Base-by-base conservation (phyloP, 2,329 filamentous ascomycete species). In the Fusarium robinianum region DNA sequence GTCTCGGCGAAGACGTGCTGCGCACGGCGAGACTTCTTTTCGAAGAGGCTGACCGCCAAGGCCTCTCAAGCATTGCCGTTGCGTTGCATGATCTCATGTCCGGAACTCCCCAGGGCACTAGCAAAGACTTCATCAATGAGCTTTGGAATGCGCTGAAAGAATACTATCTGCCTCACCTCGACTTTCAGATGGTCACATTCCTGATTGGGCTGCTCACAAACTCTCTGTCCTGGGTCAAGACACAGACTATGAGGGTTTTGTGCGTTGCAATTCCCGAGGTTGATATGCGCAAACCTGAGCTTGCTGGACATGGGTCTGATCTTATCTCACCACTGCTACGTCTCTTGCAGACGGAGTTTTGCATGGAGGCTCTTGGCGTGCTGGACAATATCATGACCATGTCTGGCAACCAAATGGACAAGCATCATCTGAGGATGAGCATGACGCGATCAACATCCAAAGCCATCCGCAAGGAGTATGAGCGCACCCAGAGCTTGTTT, bases 371-470 rank as follows among this genome's bases (percentile, higher is more conserved):
- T 8, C 74, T 99, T 8, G 84, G 90, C 54, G 92, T 99, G 1
- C 75, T 99, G 46, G 94, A 99, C 67, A 88, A 92, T 53, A 94
- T 97, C 58, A 95, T 96, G 80, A 89, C 88, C 18, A 92, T 97
- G 75, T 90, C 90, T 1, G 88, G 89, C 5, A 90, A 88, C 21
- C 87, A 92, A 2, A 90, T 96, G 79, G 94, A 97, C 67, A 90
- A 88, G 59, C 90, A 96, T 59, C 90, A 97, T 63, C 73, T 99
- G 46, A 84, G 94, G 25, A 99, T 99, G 95, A 97, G 92, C 68
- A 96, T 99, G 90, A 91, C 90, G 5, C 86, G 88, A 9, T 85
- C 88, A 1, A 90, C 90, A 3, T 94, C 90, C 1, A 87, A 88
- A 58, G 83, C 87, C 0, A 87, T 94, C 35, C 85, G 89, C 34